Base-by-base conservation (phyloP, 768 basidiomycete species). In the Botryobasidium botryosum region DNA sequence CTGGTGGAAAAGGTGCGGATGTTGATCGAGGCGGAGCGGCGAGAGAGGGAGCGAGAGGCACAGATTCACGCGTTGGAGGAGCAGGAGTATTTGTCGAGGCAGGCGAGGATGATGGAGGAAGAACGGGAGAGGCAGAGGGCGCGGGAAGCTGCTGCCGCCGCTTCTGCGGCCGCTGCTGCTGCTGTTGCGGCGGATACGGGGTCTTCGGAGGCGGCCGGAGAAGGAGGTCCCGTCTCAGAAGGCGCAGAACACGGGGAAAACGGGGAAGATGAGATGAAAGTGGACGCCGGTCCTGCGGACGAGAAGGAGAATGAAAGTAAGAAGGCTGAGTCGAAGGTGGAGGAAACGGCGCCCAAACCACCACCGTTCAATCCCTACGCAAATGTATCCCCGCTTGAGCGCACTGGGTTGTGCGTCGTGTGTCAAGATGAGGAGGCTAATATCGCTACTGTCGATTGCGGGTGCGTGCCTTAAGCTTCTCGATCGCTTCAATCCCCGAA, bases 371-470 rank as follows among this genome's bases (percentile, higher is more conserved):
- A 32, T 53, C 18, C 31, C 53, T 31, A 50, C 63, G 2, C 54
- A 58, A 3, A 21, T n/a, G n/a, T n/a, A n/a, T n/a, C n/a, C n/a
- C n/a, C n/a, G n/a, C 31, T 50, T 10, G 82, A 85, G 50, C 70
- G 77, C 20, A 70, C 72, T 6, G 87, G 90, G 2, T 60, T 90
- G 4, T 94, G 90, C 57, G 84, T 92, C 0, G 72, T 94, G 7
- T 94, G 90, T 56, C 88, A 91, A 56, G 90, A 94, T 50, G 83
- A 88, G 48, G 88, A 92, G 51, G 88, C 90, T 0, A 88, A 82
- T 52, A 83, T 94, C 46, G 90, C 87, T 2, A 76, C 88, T 44
- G 81, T 92, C 10, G 90, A 94, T 60, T 94, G 90, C 72, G 90
- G 90, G 79, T 85, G 58, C 35, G 79, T 71, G 1, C 13, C 7